Conservation (phyloP, 768 basidiomycete genomes). For the Serendipita sp. region DNA sequence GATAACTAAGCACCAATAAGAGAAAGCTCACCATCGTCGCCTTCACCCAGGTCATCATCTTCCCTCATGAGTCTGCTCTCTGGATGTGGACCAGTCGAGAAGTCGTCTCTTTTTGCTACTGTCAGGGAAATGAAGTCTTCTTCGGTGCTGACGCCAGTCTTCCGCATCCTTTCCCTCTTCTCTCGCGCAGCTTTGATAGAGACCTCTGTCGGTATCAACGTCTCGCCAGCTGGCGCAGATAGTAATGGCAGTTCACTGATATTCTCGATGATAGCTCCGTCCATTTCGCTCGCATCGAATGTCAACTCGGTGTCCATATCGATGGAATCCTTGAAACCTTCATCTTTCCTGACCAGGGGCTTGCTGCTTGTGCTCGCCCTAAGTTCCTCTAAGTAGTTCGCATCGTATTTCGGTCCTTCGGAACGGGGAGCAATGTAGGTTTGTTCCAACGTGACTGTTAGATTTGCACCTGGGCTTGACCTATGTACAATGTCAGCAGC, state of each 20-base stretch:
- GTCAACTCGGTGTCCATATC: slow-evolving; percentile 36
- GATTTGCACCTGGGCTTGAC: slow-evolving; percentile 8
- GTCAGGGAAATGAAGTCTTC: slow-evolving; percentile 73
- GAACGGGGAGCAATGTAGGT: slow-evolving; percentile 30
- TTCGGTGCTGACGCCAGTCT: slow-evolving; percentile 24
- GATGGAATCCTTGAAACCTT: slow-evolving; percentile 20
- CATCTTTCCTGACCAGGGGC: slow-evolving; percentile 30
- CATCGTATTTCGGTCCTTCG: slow-evolving; percentile 49
- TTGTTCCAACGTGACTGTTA: slow-evolving; percentile 38
- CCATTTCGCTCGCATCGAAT: slow-evolving; percentile 20
- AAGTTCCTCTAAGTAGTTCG: slow-evolving; percentile 57
- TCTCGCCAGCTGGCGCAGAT: slow-evolving; percentile 23
- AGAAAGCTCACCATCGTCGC: slow-evolving; percentile 57
- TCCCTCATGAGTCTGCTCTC: slow-evolving; percentile 69
- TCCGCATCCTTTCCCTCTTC: slow-evolving; percentile 52
- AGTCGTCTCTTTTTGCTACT: slow-evolving; percentile 39
- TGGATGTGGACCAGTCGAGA: slow-evolving; percentile 67
- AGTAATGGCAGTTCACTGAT: slow-evolving; percentile 17
- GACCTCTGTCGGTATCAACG: slow-evolving; percentile 52
- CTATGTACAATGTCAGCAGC: background rate
- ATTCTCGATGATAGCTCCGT: slow-evolving; percentile 24
- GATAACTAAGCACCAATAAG: background rate
- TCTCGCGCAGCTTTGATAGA: slow-evolving; percentile 61
- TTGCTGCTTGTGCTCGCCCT: slow-evolving; percentile 46
- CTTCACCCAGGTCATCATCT: slow-evolving; percentile 79